These are phyloP conservation scores for Diaporthe humulicola DNA, from an alignment of 2,329 filamentous ascomycete genomes.

Conservation along the genomic window DNA sequence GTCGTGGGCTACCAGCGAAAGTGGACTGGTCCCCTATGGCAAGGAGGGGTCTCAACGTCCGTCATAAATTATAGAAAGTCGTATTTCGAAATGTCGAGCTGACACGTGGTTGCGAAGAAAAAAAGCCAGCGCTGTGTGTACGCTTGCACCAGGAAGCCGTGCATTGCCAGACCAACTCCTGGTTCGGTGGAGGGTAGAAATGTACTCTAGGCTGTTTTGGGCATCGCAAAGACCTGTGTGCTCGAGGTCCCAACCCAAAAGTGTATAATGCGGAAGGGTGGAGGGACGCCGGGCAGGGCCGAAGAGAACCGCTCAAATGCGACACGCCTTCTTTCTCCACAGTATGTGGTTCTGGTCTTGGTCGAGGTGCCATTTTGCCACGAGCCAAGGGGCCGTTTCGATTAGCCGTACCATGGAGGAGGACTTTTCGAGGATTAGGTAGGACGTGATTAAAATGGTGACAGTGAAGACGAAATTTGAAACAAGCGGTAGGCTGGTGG, in stretches of 20 bases:
- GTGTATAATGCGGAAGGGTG: conserved; percentile 28
- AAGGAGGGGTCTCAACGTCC: conserved; percentile 37
- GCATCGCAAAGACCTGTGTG: conserved; percentile 26
- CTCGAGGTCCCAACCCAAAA: conserved; percentile 27
- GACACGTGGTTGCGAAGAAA: conserved; percentile 40
- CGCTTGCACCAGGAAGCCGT: conserved; percentile 36
- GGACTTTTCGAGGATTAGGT: conserved; percentile 55
- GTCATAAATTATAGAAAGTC: conserved; percentile 42
- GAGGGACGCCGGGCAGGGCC: conserved; percentile 16
- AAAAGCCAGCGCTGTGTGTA: conserved; percentile 39
- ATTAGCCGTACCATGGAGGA: conserved; percentile 30
- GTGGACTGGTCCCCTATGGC: conserved; percentile 36
- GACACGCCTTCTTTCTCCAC: conserved; percentile 28
- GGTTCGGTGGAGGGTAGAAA: conserved; percentile 29
- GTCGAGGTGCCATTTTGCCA: conserved; percentile 40
- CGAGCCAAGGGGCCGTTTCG: conserved; percentile 41
- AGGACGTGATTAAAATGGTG: conserved; percentile 59
- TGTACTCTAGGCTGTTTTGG: conserved; percentile 36
- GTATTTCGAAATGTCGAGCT: conserved; percentile 40
- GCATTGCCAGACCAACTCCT: conserved; percentile 34
- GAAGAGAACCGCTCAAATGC: conserved; percentile 15
- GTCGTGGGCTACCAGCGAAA: conserved; percentile 40
- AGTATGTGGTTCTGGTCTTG: conserved; percentile 7
- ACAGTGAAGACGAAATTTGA: conserved; percentile 57
- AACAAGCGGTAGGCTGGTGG: conserved; percentile 69